These are phyloP conservation scores for Epichloe brachyelytri DNA, from an alignment of 2,329 filamentous ascomycete species.

Conservation along the genomic window DNA sequence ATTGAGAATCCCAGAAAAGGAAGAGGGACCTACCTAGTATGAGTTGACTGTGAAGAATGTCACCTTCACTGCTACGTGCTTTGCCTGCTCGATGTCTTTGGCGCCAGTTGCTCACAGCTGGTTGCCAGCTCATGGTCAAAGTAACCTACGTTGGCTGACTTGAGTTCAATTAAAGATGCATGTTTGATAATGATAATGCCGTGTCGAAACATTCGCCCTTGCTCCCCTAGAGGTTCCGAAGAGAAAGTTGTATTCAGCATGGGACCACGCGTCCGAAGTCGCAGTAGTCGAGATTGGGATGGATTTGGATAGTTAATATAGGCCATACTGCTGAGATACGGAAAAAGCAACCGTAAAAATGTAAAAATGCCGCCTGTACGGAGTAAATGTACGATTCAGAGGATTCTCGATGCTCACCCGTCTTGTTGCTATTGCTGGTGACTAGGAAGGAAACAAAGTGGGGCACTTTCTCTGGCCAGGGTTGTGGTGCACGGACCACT, in stretches of 20 bases:
- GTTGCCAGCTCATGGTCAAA: background rate
- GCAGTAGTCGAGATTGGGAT: background rate
- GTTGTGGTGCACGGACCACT: background rate
- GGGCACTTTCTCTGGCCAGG: background rate
- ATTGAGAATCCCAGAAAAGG: too few species aligned
- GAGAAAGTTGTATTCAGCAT: background rate
- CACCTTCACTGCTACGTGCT: background rate
- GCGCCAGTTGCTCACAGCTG: background rate
- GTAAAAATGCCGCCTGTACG: too few species aligned
- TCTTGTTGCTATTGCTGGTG: too few species aligned
- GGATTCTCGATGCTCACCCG: too few species aligned
- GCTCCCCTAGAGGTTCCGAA: too few species aligned
- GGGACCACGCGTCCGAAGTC: background rate
- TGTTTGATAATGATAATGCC: too few species aligned
- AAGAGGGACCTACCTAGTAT: too few species aligned
- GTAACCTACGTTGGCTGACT: too few species aligned
- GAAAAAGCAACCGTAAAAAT: too few species aligned
- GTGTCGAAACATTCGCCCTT: too few species aligned
- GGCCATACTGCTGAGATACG: background rate
- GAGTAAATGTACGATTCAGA: too few species aligned
- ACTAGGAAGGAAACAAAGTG: background rate
- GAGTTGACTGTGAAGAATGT: background rate
- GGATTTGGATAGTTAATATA: background rate
- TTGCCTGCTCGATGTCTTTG: background rate
- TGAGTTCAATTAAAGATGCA: too few species aligned